Evolutionary conservation across 2,329 filamentous ascomycete species (phyloP), one percentile per base, ranked within the genome.

Genomic region (Sporothrix pseudoabietina): DNA sequence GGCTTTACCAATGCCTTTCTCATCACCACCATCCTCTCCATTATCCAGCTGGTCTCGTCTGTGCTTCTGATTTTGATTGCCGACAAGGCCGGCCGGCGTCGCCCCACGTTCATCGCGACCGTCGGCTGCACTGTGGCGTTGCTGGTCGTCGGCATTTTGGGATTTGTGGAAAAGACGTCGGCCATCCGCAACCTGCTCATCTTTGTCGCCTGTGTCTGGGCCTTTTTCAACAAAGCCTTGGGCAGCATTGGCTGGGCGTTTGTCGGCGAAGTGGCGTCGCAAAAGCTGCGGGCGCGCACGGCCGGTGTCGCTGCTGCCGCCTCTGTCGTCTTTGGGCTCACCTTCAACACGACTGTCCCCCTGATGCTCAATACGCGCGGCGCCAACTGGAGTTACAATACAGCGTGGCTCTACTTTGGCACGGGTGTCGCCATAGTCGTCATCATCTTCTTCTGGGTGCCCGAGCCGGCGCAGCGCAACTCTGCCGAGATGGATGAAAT

Each of bases 401-500:
- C 76, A n/a, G 76, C 72, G 32, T 78, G 74, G 72, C 57, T 78
- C 5, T 78, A 75, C 63, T 71, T 73, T 10, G 76, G 74, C 52
- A 70, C 72, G n/a, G 77, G 77, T 14, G 39, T 73, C 9, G 61
- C 72, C 32, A 73, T 72, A n/a, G 63, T 68, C 16, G 32, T 77
- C 16, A 39, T 75, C 30, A 73, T 77, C 32, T 77, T 71, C 65
- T 75, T 77, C 16, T 75, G 70, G 16, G 74, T 77, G 59, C 76
- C 77, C 10, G 77, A 78, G 69, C 75, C 76, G 22, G 75, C 76
- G n/a, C 73, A 69, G 49, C 76, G 77, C 32, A 77, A 76, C 71
- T 39, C 75, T 26, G 77, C 77, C 65, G 77, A 78, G 72, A 69
- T 78, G 61, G 77, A 78, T 44, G 77, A 78, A 72, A 74, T 78